Evolutionary conservation across 73 alveolate genomes (phyloP), one percentile per base, ranked within the genome.

Genomic region (Paramecium primaurelia): DNA sequence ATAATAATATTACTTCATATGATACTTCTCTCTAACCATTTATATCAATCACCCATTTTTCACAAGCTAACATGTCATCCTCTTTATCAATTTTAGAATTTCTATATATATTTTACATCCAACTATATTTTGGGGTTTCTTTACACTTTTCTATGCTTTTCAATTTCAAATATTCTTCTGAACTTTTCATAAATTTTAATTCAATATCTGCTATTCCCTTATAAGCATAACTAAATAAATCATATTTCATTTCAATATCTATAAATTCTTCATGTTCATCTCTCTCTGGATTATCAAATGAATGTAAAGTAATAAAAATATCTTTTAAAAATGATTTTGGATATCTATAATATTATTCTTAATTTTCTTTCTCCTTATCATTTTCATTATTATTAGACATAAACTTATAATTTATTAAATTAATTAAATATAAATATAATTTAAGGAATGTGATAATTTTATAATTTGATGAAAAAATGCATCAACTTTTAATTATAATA

Each of bases 121-220:
- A 80, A 11, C 28, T 80, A 3, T 45, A 28, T 80, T 80, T 80
- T 4, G 44, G 58, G 26, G 71, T 49, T 10, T 47, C 75, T 25
- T 80, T 44, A 47, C 91, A 80, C 25, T 80, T 80, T 44, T 49
- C 58, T 25, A 80, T 80, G 37, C 75, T 49, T 22, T 80, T 80
- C 22, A 80, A 47, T 80, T 80, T 80, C n/a, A 80, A 25, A 45
- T 80, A 80, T 11, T 80, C 91, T 32, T 80, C 91, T 40, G 49
- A 38, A 10, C 47, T 40, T 26, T 44, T 80, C 58, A 80, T 32
- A 45, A 80, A 80, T 9, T 26, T 20, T 49, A 80, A 22, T 44
- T 80, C 91, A 80, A 80, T 47, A 6, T 45, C 58, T 49, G 91
- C 49, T 11, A 80, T 14, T 11, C 75, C 58, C 25, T 49, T 44